phyloP scores from a whole-genome alignment of 495 filamentous ascomycete species.

The Stereocaulon alpinum region DNA sequence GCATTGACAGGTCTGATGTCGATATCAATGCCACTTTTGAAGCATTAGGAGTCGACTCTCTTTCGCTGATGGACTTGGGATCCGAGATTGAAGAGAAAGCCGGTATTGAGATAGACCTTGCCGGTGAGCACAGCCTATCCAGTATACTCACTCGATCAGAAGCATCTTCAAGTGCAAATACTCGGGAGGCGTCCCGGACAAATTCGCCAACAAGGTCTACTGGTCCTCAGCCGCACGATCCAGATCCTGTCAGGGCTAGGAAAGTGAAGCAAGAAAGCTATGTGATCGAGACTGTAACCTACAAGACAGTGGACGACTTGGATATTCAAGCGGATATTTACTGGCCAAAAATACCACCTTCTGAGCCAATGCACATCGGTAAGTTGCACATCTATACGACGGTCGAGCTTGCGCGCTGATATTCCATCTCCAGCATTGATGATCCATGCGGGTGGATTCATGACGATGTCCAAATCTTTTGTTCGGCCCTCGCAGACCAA shows the following conservation, averaged over 20 bases:
- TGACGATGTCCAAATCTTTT: background rate
- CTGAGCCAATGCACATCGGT: background rate
- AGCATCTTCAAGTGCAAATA: too few species aligned
- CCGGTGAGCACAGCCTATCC: background rate
- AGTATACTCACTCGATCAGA: background rate
- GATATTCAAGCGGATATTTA: background rate
- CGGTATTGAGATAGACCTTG: background rate
- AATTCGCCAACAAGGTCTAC: background rate
- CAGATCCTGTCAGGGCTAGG: background rate
- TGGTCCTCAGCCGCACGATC: background rate
- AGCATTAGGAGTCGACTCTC: conserved; percentile 8
- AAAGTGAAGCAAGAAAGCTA: background rate
- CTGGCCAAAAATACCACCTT: background rate
- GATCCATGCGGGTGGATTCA: background rate
- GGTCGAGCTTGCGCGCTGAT: background rate
- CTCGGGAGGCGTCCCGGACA: too few species aligned
- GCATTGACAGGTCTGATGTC: background rate
- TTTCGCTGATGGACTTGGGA: conserved; percentile 8
- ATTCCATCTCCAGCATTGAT: background rate
- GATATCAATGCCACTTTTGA: conserved; percentile 2
- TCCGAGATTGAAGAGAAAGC: conserved; percentile 10
- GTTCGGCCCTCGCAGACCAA: background rate
- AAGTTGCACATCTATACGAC: background rate
- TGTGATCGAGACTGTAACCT: background rate
- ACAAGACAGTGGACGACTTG: background rate